Percentiles rank a stretch among this genome's conserved stretches.
Conservation (phyloP, 176 grass and related monocot species). For the Aechmea fasciata region DNA sequence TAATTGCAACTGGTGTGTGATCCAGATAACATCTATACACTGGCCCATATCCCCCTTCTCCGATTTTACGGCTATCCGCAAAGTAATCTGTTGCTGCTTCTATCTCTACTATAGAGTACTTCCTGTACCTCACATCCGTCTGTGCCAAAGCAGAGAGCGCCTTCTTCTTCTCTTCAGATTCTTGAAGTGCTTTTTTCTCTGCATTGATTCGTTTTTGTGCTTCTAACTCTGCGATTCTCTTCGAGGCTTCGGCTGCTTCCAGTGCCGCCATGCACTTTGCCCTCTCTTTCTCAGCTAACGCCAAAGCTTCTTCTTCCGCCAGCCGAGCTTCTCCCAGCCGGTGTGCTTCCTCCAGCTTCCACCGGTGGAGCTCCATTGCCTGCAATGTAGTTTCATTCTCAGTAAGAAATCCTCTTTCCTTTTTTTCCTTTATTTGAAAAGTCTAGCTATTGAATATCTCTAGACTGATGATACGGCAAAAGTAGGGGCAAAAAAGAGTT, state of each 20-base stretch:
- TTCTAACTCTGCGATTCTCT: constrained; percentile 26
- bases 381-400: not conserved
- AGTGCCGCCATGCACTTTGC: constrained; percentile 27
- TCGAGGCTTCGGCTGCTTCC: constrained; percentile 30
- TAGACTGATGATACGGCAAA: no score
- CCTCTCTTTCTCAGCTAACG: constrained; percentile 23
- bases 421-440: no score
- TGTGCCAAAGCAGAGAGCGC: not conserved
- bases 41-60: constrained; percentile 41
- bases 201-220: constrained; percentile 25
- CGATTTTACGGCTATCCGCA: constrained; percentile 15
- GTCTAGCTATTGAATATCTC: not conserved
- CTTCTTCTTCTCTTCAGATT: constrained; percentile 22
- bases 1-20: constrained; percentile 38
- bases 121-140: constrained; percentile 29
- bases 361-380: constrained; percentile 24
- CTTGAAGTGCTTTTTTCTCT: constrained; percentile 18
- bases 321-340: constrained; percentile 14
- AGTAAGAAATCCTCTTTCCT: no score
- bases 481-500: not conserved
- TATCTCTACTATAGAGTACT: constrained; percentile 38
- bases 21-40: constrained; percentile 37
- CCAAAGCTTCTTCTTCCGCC: constrained; percentile 28
- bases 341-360: constrained; percentile 27
- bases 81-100: constrained; percentile 25